phyloP scores from a whole-genome alignment of 1,284 basidiomycete species.

The Thelephora terrestris region DNA sequence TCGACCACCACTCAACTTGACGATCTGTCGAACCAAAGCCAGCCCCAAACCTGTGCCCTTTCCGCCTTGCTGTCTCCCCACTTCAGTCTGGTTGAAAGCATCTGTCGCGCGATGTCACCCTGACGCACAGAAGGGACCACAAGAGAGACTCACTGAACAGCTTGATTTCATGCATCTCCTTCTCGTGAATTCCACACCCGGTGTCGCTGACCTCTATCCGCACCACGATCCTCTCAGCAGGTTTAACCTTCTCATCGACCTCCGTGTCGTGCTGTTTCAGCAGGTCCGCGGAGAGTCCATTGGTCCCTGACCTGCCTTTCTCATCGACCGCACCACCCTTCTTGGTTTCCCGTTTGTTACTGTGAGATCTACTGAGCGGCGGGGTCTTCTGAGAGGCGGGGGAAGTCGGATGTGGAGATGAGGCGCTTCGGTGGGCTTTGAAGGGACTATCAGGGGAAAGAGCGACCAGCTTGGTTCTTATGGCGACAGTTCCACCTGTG shows the following conservation, averaged over 20 bases:
- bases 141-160: constrained; percentile 51
- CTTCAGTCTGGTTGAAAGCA: constrained; percentile 71
- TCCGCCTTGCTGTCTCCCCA: constrained; percentile 76
- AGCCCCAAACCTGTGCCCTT: constrained; percentile 86
- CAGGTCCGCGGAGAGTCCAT: constrained; percentile 32
- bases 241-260: constrained; percentile 20
- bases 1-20: constrained; percentile 73
- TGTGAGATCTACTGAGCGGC: no score
- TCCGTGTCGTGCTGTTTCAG: constrained; percentile 38
- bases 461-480: constrained; percentile 49
- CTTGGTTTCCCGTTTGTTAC: not conserved
- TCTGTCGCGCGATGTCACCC: constrained; percentile 26
- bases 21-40: constrained; percentile 83
- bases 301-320: not conserved
- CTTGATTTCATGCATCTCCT: constrained; percentile 65
- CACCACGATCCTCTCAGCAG: constrained; percentile 55
- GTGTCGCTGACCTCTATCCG: constrained; percentile 78
- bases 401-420: no score
- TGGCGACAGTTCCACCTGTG: constrained; percentile 52
- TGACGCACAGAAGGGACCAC: not conserved
- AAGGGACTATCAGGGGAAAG: no score
- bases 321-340: not conserved
- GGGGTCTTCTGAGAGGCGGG: constrained; percentile 19
- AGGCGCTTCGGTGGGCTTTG: no score
- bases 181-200: constrained; percentile 62